Percentiles rank a stretch among this genome's conserved stretches.
phyloP scores from a whole-genome alignment of 2,329 filamentous ascomycete species.

The Setomelanomma holmii region DNA sequence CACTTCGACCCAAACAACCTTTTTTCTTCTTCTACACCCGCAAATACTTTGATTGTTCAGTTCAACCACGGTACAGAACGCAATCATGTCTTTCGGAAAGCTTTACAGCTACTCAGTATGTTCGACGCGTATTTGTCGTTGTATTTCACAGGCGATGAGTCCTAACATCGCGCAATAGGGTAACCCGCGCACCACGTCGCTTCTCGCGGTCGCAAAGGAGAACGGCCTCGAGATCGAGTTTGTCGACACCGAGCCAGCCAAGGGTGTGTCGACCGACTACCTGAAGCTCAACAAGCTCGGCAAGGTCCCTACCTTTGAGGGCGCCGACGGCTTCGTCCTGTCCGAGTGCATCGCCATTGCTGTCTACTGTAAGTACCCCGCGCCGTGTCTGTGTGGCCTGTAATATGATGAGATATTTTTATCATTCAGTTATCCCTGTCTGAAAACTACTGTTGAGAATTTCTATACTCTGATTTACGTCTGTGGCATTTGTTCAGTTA shows the following conservation, averaged over 20 bases:
- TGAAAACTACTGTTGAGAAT: slow-evolving; percentile 91
- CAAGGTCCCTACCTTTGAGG: slow-evolving; percentile 92
- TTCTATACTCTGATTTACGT: slow-evolving; percentile 79
- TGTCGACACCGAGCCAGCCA: slow-evolving; percentile 72
- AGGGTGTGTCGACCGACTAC: slow-evolving; percentile 76
- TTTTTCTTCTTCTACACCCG: slow-evolving; percentile 33
- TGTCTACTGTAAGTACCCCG: slow-evolving; percentile 84
- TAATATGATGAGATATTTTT: slow-evolving; percentile 71
- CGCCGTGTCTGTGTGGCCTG: slow-evolving; percentile 17
- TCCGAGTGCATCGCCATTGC: slow-evolving; percentile 93
- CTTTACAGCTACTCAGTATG: slow-evolving; percentile 80
- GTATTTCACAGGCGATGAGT: slow-evolving; percentile 26
- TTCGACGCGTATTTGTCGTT: no score
- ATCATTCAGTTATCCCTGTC: slow-evolving; percentile 77
- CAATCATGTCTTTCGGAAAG: slow-evolving; percentile 96
- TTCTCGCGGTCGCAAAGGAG: slow-evolving; percentile 95
- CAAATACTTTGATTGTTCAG: slow-evolving; percentile 40
- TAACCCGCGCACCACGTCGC: slow-evolving; percentile 87
- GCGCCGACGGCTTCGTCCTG: slow-evolving; percentile 87
- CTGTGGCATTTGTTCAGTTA: slow-evolving; percentile 51
- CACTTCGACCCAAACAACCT: slow-evolving; percentile 33
- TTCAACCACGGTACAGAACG: slow-evolving; percentile 31
- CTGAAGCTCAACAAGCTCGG: slow-evolving; percentile 83
- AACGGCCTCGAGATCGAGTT: slow-evolving; percentile 93
- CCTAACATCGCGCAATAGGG: slow-evolving; percentile 61